A percentile compares a stretch with the other conserved stretches of the same genome.
phyloP scores from a whole-genome alignment of 352 stramenopile genomes.

The Phytophthora colocasiae region DNA sequence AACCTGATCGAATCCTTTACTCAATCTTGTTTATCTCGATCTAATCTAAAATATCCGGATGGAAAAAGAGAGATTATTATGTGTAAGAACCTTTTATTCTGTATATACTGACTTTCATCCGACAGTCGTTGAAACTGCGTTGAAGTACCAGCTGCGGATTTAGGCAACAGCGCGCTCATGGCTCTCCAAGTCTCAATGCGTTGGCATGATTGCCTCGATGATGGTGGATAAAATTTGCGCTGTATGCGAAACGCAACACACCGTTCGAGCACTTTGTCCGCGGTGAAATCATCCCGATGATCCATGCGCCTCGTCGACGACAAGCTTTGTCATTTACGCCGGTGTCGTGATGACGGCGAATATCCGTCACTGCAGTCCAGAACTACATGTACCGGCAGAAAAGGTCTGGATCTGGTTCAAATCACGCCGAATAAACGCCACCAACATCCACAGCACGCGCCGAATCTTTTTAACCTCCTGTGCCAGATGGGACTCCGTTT shows the following conservation, averaged over 20 bases:
- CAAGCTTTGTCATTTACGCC: not conserved
- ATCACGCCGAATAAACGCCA: not conserved
- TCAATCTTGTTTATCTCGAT: not conserved
- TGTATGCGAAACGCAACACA: conserved; percentile 25
- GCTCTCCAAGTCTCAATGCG: conserved; percentile 7
- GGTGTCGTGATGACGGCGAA: not conserved
- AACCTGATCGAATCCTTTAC: conserved; percentile 28
- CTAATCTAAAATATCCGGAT: not conserved
- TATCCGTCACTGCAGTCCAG: too few species aligned
- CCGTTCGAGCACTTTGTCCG: conserved; percentile 3
- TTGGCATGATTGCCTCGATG: conserved; percentile 15
- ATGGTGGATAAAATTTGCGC: conserved; percentile 33
- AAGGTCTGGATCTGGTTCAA: not conserved
- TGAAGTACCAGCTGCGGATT: conserved; percentile 30
- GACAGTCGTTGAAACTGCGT: not conserved
- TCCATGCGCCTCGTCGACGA: not conserved
- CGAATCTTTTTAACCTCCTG: not conserved
- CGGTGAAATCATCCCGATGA: conserved; percentile 18
- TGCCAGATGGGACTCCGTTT: not conserved
- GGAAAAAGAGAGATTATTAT: not conserved
- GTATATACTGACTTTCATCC: not conserved
- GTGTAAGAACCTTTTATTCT: not conserved
- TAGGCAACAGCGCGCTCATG: conserved; percentile 9
- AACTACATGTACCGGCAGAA: too few species aligned
- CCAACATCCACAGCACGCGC: not conserved